Evolutionary conservation across 176 grass and related monocot species (phyloP).

Genomic region (Musa beccarii): DNA sequence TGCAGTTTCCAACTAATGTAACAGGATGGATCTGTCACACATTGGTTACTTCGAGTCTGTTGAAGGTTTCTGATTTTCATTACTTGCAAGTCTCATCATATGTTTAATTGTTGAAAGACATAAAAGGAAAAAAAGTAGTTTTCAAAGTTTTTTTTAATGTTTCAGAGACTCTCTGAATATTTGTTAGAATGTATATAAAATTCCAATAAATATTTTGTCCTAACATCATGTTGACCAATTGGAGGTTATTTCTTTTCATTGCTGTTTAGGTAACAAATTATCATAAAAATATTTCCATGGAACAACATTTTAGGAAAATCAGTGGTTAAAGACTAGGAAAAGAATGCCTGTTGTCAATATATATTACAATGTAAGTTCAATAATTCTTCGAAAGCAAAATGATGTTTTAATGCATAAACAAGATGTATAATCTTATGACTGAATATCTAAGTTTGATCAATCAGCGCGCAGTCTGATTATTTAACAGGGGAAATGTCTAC

Average conservation of each 20-base stretch:
- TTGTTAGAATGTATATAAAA: too few species aligned
- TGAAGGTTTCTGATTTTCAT: conserved; percentile 44
- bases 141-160: background rate
- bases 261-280: too few species aligned
- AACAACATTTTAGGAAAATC: background rate
- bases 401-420: background rate
- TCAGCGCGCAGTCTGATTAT: too few species aligned
- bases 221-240: too few species aligned
- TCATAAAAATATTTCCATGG: background rate
- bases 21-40: conserved; percentile 91
- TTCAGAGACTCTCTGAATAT: background rate
- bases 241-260: too few species aligned
- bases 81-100: background rate
- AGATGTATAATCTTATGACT: background rate
- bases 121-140: background rate
- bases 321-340: background rate
- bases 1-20: conserved; percentile 90
- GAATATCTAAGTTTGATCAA: background rate
- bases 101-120: background rate
- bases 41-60: conserved; percentile 79
- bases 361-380: too few species aligned
- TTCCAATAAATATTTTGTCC: too few species aligned
- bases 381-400: background rate
- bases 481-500: too few species aligned
- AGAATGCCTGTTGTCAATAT: too few species aligned